Evolutionary conservation across 345 rosid genomes (phyloP), one percentile per base, ranked within the genome.

Genomic region (Salix arbutifolia): DNA sequence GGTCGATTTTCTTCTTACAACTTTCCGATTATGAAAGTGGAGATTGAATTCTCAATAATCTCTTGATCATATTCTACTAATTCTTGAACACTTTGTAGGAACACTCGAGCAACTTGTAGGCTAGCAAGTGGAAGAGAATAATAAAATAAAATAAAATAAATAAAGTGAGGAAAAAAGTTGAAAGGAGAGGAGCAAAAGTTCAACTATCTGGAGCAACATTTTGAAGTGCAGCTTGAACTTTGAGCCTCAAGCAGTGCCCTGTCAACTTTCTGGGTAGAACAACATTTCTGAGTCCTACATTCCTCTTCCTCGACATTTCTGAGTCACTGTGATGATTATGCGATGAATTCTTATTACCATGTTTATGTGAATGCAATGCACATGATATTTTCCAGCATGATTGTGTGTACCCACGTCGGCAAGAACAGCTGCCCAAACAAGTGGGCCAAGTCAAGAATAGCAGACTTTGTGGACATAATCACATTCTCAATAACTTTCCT

Each of bases 401-500:
- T 4, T 78, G 52, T 97, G 93, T 33, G 98, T 91, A 1, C 99
- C 99, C 0, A 88, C 92, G 82, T 96, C 99, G 0, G 92, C 86
- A 60, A 93, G 91, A 73, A 93, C 98, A 8, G 98, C 99, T 0
- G 91, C 93, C 98, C 98, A 96, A 42, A 96, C 79, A 44, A 91
- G 66, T 0, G 99, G 99, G 56, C 96, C 88, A 92, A 77, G 12
- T 85, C 87, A 42, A 96, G 84, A 50, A 96, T 87, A 1, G 88
- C 92, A 44, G 73, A 83, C 85, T 92, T 96, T 11, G 91, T 88
- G 67, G 99, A 90, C 74, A 91, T 69, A 71, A 82, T 30, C 16
- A 93, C 86, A 21, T 96, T 93, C 83, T 88, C 84, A 5, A 90
- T 73, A 12, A 93, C 91, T 82, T 91, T 96, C 81, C 89, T 82